A percentile compares a stretch with the other conserved stretches of the same genome.
These are phyloP conservation scores for Kodamaea kaohsiungensis DNA, from an alignment of 805 yeast species.

Conservation along the genomic window DNA sequence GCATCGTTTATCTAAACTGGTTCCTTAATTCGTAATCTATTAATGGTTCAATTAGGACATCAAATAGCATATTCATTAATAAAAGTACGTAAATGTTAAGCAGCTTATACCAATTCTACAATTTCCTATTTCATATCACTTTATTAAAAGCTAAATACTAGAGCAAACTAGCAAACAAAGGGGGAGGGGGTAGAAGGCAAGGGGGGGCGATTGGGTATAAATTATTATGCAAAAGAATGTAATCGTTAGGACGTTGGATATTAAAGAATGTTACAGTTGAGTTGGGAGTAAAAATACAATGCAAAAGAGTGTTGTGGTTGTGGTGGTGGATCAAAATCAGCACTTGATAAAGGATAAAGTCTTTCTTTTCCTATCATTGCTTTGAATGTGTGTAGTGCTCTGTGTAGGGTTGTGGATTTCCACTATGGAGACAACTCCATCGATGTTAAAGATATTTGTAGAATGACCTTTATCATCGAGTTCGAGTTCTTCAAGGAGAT, in stretches of 20 bases:
- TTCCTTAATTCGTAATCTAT: too few relatives aligned
- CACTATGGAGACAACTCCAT: conserved; percentile 24
- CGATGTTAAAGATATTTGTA: conserved; percentile 21
- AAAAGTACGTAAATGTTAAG: too few relatives aligned
- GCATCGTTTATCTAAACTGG: too few relatives aligned
- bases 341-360: conserved; percentile 13
- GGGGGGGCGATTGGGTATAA: background rate
- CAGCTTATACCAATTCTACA: too few relatives aligned
- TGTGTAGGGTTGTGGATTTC: conserved; percentile 13
- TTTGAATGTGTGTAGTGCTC: background rate
- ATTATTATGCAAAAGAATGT: conserved; percentile 1
- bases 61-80: too few relatives aligned
- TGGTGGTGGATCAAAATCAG: background rate
- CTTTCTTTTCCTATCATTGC: conserved; percentile 7
- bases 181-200: too few relatives aligned
- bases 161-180: background rate
- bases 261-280: background rate
- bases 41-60: too few relatives aligned
- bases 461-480: conserved; percentile 18
- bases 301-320: conserved; percentile 3
- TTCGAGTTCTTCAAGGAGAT: conserved; percentile 22
- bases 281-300: background rate
- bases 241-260: conserved; percentile 1
- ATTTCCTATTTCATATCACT: background rate
- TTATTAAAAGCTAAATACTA: background rate